phyloP scores from a whole-genome alignment of 2,329 filamentous ascomycete genomes.

The Hymenoscyphus infarciens region DNA sequence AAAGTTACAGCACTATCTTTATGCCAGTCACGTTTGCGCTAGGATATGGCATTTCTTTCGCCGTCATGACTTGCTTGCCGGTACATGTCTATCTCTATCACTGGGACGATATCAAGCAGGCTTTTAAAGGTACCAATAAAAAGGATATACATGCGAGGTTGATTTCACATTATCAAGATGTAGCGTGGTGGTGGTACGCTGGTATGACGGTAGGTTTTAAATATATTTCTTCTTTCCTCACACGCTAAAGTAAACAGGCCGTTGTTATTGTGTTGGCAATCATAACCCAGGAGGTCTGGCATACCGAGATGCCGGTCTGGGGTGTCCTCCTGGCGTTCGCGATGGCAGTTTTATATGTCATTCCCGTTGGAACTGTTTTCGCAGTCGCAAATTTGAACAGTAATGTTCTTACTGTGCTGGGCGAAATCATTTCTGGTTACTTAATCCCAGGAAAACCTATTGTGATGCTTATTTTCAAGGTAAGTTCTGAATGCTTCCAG shows the following conservation, averaged over 20 bases:
- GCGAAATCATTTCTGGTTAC: conserved; percentile 43
- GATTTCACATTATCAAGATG: conserved; percentile 52
- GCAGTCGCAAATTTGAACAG: conserved; percentile 48
- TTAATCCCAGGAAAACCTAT: conserved; percentile 47
- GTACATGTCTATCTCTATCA: conserved; percentile 66
- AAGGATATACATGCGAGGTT: conserved; percentile 51
- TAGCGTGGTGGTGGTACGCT: conserved; percentile 46
- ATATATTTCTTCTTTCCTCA: no score
- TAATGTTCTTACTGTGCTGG: conserved; percentile 35
- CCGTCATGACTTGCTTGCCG: conserved; percentile 54
- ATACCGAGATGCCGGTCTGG: not conserved
- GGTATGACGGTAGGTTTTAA: conserved; percentile 40
- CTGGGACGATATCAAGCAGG: conserved; percentile 57
- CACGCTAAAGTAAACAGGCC: no score
- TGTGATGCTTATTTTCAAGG: conserved; percentile 46
- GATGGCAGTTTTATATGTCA: conserved; percentile 24
- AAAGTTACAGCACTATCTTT: conserved; percentile 35
- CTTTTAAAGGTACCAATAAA: conserved; percentile 31
- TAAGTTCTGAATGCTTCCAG: not conserved
- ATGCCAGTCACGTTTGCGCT: conserved; percentile 56
- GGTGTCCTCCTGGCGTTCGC: not conserved
- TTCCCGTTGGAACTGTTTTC: conserved; percentile 37
- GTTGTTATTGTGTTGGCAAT: conserved; percentile 21
- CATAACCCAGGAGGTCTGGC: not conserved
- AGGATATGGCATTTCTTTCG: conserved; percentile 60